Evolutionary conservation across 257 asterid genomes (phyloP).

Genomic region (Ilex aquifolium): DNA sequence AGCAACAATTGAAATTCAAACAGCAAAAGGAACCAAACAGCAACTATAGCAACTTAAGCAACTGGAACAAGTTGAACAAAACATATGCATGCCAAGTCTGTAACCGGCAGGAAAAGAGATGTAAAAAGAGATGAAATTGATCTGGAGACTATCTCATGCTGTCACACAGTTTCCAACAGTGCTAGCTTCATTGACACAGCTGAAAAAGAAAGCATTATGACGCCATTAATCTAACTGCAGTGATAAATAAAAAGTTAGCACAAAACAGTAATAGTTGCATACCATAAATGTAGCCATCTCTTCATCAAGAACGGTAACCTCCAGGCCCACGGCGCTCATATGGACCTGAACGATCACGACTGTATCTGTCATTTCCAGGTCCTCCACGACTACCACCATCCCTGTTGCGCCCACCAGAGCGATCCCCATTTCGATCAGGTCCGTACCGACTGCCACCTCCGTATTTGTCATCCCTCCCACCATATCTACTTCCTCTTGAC

Average conservation of each 20-base stretch:
- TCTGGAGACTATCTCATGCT: not conserved
- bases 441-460: not conserved
- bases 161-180: not conserved
- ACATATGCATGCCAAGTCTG: not conserved
- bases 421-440: not conserved
- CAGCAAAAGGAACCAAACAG: not conserved
- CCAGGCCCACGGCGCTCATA: constrained; percentile 17
- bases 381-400: not conserved
- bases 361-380: not conserved
- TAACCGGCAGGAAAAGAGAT: not conserved
- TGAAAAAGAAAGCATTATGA: too few relatives aligned
- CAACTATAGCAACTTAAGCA: not conserved
- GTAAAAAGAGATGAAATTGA: not conserved
- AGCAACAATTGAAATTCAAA: too few relatives aligned
- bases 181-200: not conserved
- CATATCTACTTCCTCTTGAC: not conserved
- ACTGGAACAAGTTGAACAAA: not conserved
- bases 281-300: not conserved
- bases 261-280: not conserved
- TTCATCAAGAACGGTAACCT: constrained; percentile 39
- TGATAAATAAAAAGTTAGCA: not conserved
- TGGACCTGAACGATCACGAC: constrained; percentile 22
- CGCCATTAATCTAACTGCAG: too few relatives aligned
- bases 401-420: constrained; percentile 3
- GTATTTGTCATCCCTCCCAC: not conserved